These are phyloP conservation scores for Camellia oleifera DNA, from an alignment of 179 eudicot genomes.

Conservation along the genomic window DNA sequence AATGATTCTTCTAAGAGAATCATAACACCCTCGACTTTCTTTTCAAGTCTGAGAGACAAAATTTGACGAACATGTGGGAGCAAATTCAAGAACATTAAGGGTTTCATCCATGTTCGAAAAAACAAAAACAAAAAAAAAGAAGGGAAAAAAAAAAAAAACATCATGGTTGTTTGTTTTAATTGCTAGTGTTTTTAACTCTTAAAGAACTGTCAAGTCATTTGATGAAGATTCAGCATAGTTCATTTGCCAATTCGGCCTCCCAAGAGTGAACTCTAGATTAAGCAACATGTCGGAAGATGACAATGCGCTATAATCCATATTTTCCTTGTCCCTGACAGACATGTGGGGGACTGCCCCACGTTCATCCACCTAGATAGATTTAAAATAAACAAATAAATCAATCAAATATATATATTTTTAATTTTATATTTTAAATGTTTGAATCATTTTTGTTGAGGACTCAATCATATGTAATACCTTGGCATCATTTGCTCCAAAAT, in stretches of 20 bases:
- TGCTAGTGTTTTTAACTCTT: slow-evolving; percentile 25
- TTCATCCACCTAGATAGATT: slow-evolving; percentile 28
- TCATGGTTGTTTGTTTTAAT: neutral
- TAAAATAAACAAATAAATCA: neutral
- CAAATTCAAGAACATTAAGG: slow-evolving; percentile 5
- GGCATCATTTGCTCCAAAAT: neutral
- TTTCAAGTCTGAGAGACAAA: neutral
- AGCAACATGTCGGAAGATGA: slow-evolving; percentile 29
- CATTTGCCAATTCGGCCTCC: slow-evolving; percentile 44
- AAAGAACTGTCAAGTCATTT: slow-evolving; percentile 27
- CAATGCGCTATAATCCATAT: slow-evolving; percentile 16
- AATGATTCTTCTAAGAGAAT: neutral
- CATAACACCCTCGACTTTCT: neutral
- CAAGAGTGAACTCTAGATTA: slow-evolving; percentile 56
- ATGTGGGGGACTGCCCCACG: slow-evolving; percentile 12
- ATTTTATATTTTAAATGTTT: neutral
- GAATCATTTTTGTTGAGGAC: too few relatives aligned
- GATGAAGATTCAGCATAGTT: slow-evolving; percentile 29
- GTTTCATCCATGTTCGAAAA: slow-evolving; percentile 1
- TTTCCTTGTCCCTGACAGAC: slow-evolving; percentile 19
- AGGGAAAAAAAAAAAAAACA: neutral
- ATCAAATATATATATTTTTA: neutral
- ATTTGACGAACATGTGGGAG: neutral
- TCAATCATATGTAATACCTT: slow-evolving; percentile 11
- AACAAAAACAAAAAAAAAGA: neutral